Evolutionary conservation across 805 yeast genomes (phyloP).

Genomic region (Ogataea angusta): DNA sequence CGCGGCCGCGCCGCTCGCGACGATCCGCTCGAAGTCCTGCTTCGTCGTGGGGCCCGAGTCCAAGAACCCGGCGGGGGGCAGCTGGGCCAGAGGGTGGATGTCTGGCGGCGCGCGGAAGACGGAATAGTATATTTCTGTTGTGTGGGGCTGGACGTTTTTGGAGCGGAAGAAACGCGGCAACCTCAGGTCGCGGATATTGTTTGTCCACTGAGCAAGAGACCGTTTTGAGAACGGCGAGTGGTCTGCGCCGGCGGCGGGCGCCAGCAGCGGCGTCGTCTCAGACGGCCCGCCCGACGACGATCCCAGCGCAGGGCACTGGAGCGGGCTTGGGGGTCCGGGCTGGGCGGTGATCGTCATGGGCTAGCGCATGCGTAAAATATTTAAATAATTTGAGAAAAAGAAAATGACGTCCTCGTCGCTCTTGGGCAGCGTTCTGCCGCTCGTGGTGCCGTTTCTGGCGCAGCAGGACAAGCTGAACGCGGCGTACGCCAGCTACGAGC

Average conservation of each 20-base stretch:
- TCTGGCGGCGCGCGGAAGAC: conserved; percentile 46
- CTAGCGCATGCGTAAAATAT: background rate
- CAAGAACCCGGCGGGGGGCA: conserved; percentile 28
- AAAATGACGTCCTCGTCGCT: conserved; percentile 11
- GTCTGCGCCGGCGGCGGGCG: background rate
- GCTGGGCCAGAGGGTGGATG: conserved; percentile 23
- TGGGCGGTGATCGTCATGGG: conserved; percentile 4
- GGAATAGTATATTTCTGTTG: conserved; percentile 48
- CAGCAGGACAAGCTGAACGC: conserved; percentile 38
- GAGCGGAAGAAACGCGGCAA: conserved; percentile 13
- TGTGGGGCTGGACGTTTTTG: conserved; percentile 21
- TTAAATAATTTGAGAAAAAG: background rate
- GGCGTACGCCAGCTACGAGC: conserved; percentile 30
- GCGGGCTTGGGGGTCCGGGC: conserved; percentile 1
- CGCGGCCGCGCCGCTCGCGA: conserved; percentile 43
- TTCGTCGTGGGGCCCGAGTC: conserved; percentile 28
- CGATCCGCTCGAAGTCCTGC: conserved; percentile 36
- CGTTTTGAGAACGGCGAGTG: background rate
- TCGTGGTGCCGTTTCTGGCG: conserved; percentile 32
- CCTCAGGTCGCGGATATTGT: conserved; percentile 11
- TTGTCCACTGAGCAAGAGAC: conserved; percentile 18
- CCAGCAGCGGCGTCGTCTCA: conserved; percentile 2
- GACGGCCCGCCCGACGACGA: background rate
- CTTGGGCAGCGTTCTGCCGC: conserved; percentile 21
- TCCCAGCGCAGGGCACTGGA: background rate